phyloP scores from a whole-genome alignment of 768 basidiomycete species.

The Hypholoma sublateritium region DNA sequence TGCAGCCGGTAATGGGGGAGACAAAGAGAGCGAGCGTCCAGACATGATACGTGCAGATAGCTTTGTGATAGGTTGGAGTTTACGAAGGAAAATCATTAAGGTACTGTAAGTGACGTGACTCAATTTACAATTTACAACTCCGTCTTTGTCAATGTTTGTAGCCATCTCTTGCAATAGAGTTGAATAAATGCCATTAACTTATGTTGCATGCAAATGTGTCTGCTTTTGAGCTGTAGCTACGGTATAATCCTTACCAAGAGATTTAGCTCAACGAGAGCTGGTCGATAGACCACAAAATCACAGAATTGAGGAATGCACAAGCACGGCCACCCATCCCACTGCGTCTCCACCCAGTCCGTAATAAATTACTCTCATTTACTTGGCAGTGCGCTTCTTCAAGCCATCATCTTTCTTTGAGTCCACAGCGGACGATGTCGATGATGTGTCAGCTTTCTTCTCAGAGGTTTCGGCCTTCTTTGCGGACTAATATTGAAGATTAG shows the following conservation, averaged over 20 bases:
- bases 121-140: not conserved
- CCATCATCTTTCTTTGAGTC: conserved; percentile 73
- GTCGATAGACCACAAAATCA: conserved; percentile 7
- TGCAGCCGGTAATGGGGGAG: conserved; percentile 43
- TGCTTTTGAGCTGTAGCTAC: conserved; percentile 16
- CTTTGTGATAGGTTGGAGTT: not conserved
- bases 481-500: conserved; percentile 37
- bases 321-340: not conserved
- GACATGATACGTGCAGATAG: conserved; percentile 38
- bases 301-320: conserved; percentile 13
- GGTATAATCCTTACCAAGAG: conserved; percentile 5
- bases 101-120: not conserved
- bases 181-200: conserved; percentile 7
- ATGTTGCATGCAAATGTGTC: conserved; percentile 10
- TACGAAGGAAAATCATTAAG: conserved; percentile 1
- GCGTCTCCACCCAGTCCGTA: not conserved
- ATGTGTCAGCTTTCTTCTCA: conserved; percentile 59
- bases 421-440: conserved; percentile 72
- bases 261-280: conserved; percentile 4
- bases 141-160: conserved; percentile 10
- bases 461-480: conserved; percentile 78
- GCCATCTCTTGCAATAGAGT: not conserved
- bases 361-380: conserved; percentile 17
- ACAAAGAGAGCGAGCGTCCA: conserved; percentile 49
- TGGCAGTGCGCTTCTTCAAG: conserved; percentile 69